Base-by-base conservation (phyloP, 495 filamentous ascomycete genomes). In the Penicillium paradoxum region DNA sequence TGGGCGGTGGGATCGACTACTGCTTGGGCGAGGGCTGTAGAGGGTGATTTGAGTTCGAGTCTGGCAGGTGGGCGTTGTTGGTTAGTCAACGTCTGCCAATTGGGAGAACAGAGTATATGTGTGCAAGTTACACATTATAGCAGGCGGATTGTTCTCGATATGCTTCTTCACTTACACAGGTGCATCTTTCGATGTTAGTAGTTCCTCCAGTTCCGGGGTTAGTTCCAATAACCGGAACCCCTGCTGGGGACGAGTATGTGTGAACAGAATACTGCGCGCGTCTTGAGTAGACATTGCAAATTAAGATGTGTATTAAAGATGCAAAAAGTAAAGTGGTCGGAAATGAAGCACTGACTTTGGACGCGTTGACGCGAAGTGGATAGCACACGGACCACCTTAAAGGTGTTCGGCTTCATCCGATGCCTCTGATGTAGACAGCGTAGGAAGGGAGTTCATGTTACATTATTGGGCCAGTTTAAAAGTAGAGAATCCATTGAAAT, bases 181-280 rank as follows among this genome's bases (percentile, higher is more conserved):
- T 41, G 82, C 76, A 59, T 81, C 69, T 6, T 77, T 67, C 0
- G 83, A 81, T 39, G 83, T 76, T 10, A 95, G 69, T 6, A 88
- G 68, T 11, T 81, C 75, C 9, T 89, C 76, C 8, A 96, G 69
- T 19, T 90, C 86, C 7, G 85, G 76, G 3, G 90, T 84, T 1
- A 97, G 80, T 65, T 96, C 91, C n/a, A 96, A 72, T 10, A 96
- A 74, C 25, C 85, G 82, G 65, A 90, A 87, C 5, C 80, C 79
- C 47, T 82, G 71, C 55, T 82, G 79, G 34, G 78, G 72, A 11
- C 78, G 75, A 29, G 74, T 72, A 57, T 89, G 76, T n/a, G 75
- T 77, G 51, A 93, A 82, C 2, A 81, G 73, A 54, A 89, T 83
- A 38, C 78, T 80, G 9, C 58, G 63, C n/a, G 80, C 72, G 4